Evolutionary conservation across 2,329 filamentous ascomycete genomes (phyloP), one percentile per base, ranked within the genome.

Genomic region (Verticillium albo-atrum): DNA sequence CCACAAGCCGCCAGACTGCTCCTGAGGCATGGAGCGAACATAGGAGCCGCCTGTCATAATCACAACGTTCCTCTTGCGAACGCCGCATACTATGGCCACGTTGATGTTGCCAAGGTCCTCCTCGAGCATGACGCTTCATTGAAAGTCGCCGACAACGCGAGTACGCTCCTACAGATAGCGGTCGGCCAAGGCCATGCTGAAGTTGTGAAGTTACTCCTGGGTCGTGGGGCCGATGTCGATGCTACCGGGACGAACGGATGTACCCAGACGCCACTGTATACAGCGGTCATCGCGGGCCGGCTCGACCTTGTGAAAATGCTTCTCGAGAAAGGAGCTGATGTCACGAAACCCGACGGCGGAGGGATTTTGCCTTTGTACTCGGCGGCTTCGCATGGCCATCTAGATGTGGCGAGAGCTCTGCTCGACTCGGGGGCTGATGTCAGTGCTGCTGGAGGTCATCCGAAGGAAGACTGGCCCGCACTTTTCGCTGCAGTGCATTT

Each of bases 271-370:
- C 65, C 67, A 1, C 42, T 69, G 1, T 56, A 61, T n/a, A 55
- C 56, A 14, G 67, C 67, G 9, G 64, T 61, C 3, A 42, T 58
- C 5, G 17, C 51, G 2, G 63, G 64, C 6, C 37, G 61, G 23
- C 37, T 54, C 3, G 61, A 64, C 0, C 57, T 64, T 17, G 56
- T 62, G 3, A 54, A 63, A 25, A 47, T 63, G n/a, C 61, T 68
- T 2, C 61, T 69, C 28, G 56, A 65, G 6, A 62, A 57, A 4
- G 67, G 66, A 14, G 67, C 67, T 2, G 60, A 65, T 17, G 50
- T 65, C 3, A 57, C 52, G 12, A 32, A 26, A 17, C 28, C 14
- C 4, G 32, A 5, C 55, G 59, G 17, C 52, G 26, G 30, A 26
- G 26, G 52, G 28, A 14, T n/a, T 2, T 10, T 28, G 26, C 27